Base-by-base conservation (phyloP, 2,329 filamentous ascomycete genomes). In the Trichoderma oligosporum region DNA sequence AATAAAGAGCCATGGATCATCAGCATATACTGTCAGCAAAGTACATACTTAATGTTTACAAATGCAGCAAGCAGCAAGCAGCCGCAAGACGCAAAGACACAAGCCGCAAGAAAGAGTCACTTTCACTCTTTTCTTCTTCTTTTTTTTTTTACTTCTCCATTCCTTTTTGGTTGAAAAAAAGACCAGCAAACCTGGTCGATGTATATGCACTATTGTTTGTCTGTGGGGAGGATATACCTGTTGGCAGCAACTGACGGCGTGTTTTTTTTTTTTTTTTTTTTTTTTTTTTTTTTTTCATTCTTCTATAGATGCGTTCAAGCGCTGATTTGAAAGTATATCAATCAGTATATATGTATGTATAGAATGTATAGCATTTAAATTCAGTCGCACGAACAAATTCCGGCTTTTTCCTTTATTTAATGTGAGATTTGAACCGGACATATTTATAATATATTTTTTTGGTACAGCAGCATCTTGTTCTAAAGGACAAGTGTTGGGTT, bases 11-110 rank as follows among this genome's bases (percentile, higher is more conserved):
- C 33, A 39, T 56, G 53, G 48, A 52, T 33, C 46, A 54, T 45
- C 56, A 52, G 54, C 57, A 59, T 65, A 65, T 69, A 68, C 52
- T 57, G 56, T 57, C 61, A 63, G 61, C 61, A 63, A 61, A 54
- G 62, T 61, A 61, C 63, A 66, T 68, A 71, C 67, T 64, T 73
- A 73, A 73, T 73, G 71, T 73, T 64, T 73, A 72, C 62, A 68
- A 62, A 58, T 67, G 64, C 58, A 62, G 57, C n/a, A n/a, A n/a
- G n/a, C n/a, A n/a, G n/a, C n/a, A n/a, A n/a, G n/a, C 45, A 29
- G 52, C 58, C 56, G 58, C 44, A 27, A 53, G 31, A 51, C 42
- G 27, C 20, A 24, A 48, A 24, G 25, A 22, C 25, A 22, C 29
- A n/a, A 49, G n/a, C n/a, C n/a, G n/a, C n/a, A n/a, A n/a, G n/a